Base-by-base conservation (phyloP, 2,329 filamentous ascomycete genomes). In the Monosporascus ibericus region DNA sequence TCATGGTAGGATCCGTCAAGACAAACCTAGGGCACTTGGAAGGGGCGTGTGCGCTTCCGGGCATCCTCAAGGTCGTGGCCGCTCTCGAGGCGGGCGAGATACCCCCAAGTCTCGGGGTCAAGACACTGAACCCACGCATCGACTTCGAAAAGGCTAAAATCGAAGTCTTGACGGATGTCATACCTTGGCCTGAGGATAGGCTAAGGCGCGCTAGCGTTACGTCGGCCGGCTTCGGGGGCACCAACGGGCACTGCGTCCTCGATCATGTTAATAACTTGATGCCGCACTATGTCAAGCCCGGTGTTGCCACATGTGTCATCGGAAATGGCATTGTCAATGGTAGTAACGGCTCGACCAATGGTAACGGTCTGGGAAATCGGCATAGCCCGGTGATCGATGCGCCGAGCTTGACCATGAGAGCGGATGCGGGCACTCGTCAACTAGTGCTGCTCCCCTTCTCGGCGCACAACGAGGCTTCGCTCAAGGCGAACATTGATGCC, bases 221-320 rank as follows among this genome's bases (percentile, higher is more conserved):
- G 48, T 62, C 57, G 2, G 65, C 65, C 37, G 65, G 66, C 3
- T 68, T 56, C 37, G 65, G 65, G 5, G 66, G 66, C 1, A 57
- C 64, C 2, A 68, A 68, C 47, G 60, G 56, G 0, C 65, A 68
- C 37, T 61, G 61, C 44, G 57, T 67, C 11, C 50, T 68, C 6
- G 65, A 67, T 27, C 57, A 61, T 25, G 59, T 60, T 18, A 48
- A 52, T 34, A 46, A 47, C 24, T 36, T 55, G 17, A 46, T 62
- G 30, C 50, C 60, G 47, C 22, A 51, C 53, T 48, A 58, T 52
- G 20, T 56, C 44, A 55, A 52, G 49, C 27, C 51, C 17, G 58
- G 52, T 5, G 44, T 50, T 24, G 22, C 5, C 22, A 24, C 22
- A 24, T 3, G 22, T 24, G 22, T 24, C 22, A 24, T 24, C 5